Base-by-base conservation (phyloP, 495 filamentous ascomycete genomes). In the Paragyromitra xinjiangensis region DNA sequence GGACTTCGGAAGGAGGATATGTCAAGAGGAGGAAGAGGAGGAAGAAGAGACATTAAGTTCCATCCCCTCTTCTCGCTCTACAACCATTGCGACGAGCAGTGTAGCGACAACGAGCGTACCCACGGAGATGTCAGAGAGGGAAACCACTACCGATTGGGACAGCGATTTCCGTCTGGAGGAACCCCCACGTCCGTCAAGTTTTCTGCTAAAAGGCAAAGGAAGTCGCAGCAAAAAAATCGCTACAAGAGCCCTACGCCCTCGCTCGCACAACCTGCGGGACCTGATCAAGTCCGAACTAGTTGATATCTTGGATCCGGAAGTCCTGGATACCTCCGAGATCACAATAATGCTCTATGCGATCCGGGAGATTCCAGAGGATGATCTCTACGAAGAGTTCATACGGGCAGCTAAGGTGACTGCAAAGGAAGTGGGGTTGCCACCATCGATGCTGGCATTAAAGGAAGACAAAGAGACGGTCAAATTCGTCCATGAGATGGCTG, bases 401-500 rank as follows among this genome's bases (percentile, higher is more conserved):
- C 64, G 71, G 9, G 71, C 71, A 56, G 71, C 71, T 0, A 61
- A 14, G 12, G 51, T 74, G 3, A 74, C 71, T 0, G 71, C 71
- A 0, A 34, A 19, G 2, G 51, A 37, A 14, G n/a, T 2, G 29
- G 42, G 7, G 12, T 39, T 74, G 0, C 12, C 64, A 8, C 71
- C 64, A 0, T 69, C 71, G 4, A 3, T 19, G 14, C 53, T 69
- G 3, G 71, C 64, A 39, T 24, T 39, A 0, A 59, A 61, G 1
- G 26, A 37, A 12, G 29, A 39, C 1, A 50, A 50, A 14, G n/a
- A 56, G 39, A 58, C 37, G 0, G 24, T 73, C 0, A 16, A 14
- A 1, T 26, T 59, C 19, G 71, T 74, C 16, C 71, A 45, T 8
- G 71, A 74, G n/a, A 74, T 74, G 24, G 71, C 71, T 0, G 64